Conservation (phyloP, 768 basidiomycete genomes). For the Xanthoconium purpureum region DNA sequence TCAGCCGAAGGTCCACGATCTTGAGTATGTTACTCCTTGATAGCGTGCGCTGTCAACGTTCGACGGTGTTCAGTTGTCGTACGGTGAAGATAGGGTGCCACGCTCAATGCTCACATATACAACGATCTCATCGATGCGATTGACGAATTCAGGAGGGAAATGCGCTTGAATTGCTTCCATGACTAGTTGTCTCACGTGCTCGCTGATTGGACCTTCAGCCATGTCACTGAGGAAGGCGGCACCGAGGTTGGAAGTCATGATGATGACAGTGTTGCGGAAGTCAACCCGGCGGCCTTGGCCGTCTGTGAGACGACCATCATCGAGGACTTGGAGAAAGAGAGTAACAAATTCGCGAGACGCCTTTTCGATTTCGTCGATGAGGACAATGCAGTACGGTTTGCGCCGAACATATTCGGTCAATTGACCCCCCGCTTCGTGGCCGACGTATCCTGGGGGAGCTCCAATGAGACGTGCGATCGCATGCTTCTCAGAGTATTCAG, state of each 20-base stretch:
- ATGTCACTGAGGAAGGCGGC: slow-evolving; percentile 73
- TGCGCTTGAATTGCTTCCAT: slow-evolving; percentile 77
- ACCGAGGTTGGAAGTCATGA: slow-evolving; percentile 93
- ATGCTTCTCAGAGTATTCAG: slow-evolving; percentile 88
- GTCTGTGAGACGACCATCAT: slow-evolving; percentile 90
- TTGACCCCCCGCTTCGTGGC: slow-evolving; percentile 86
- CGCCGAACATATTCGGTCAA: slow-evolving; percentile 91
- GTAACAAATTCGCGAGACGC: slow-evolving; percentile 75
- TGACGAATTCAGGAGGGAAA: slow-evolving; percentile 92
- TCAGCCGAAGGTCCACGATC: slow-evolving; percentile 87
- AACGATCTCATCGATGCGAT: slow-evolving; percentile 83
- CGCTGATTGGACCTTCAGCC: slow-evolving; percentile 64
- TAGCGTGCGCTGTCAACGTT: slow-evolving; percentile 62
- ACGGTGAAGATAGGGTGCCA: neutral
- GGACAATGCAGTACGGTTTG: slow-evolving; percentile 83
- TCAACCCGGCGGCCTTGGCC: slow-evolving; percentile 88
- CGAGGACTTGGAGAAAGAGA: slow-evolving; percentile 79
- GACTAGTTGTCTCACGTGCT: slow-evolving; percentile 61
- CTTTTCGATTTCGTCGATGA: slow-evolving; percentile 91
- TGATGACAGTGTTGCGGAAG: slow-evolving; percentile 89
- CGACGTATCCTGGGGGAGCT: slow-evolving; percentile 84
- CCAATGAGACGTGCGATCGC: slow-evolving; percentile 69
- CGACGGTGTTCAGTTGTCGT: slow-evolving; percentile 27
- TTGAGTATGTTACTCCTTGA: slow-evolving; percentile 70
- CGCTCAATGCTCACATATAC: slow-evolving; percentile 48